These are phyloP conservation scores for Spergularia azorica DNA, from an alignment of 179 eudicot genomes.

Conservation along the genomic window DNA sequence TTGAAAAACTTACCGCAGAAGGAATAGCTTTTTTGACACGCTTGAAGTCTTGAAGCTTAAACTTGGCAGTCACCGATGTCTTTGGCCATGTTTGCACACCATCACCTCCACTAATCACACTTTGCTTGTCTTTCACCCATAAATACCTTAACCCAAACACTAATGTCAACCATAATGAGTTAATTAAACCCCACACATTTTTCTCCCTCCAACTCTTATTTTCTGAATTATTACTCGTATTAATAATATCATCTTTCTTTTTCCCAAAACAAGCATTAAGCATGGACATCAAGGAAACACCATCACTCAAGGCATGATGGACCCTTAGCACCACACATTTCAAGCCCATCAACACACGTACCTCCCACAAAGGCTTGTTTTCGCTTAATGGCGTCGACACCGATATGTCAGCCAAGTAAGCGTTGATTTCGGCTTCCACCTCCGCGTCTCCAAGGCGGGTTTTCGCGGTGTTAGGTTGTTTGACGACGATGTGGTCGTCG, in stretches of 20 bases:
- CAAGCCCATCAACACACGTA: slow-evolving; percentile 31
- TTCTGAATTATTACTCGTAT: not conserved
- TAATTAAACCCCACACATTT: slow-evolving; percentile 27
- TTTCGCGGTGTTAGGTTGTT: not conserved
- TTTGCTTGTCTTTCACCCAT: slow-evolving; percentile 52
- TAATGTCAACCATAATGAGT: slow-evolving; percentile 43
- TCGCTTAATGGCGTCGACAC: slow-evolving; percentile 33
- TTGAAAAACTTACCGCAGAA: slow-evolving; percentile 45
- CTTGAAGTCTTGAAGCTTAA: slow-evolving; percentile 64
- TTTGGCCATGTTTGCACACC: slow-evolving; percentile 88
- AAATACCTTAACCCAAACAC: slow-evolving; percentile 42
- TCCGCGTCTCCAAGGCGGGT: not conserved
- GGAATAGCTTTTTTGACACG: slow-evolving; percentile 48
- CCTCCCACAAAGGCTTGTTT: slow-evolving; percentile 41
- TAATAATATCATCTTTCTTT: too few species aligned
- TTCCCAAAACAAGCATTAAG: slow-evolving; percentile 31
- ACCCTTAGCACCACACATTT: slow-evolving; percentile 37
- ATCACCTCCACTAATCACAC: slow-evolving; percentile 68
- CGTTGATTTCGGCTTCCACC: slow-evolving; percentile 22
- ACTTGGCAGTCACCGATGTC: slow-evolving; percentile 58
- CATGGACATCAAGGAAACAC: slow-evolving; percentile 41
- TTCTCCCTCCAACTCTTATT: slow-evolving; percentile 15
- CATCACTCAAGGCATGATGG: slow-evolving; percentile 41
- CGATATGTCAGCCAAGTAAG: slow-evolving; percentile 31
- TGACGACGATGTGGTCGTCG: slow-evolving; percentile 34